Evolutionary conservation across 192 early-diverging fungal species (phyloP), one percentile per base, ranked within the genome.

Genomic region (Coemansia sp.): DNA sequence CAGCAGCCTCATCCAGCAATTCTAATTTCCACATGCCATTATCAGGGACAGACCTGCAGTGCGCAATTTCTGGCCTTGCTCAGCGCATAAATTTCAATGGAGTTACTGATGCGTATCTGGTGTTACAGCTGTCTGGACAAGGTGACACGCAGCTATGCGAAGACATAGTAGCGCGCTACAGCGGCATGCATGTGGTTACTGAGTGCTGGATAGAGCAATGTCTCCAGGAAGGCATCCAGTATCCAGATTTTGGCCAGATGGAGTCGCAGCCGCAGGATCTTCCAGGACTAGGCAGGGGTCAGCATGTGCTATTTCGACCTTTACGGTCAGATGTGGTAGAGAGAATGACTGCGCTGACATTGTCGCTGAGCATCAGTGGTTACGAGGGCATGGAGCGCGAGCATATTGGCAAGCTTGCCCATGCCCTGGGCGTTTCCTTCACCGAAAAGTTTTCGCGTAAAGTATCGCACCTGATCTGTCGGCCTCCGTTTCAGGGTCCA

Each of bases 391-490:
- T 76, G n/a, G 85, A 85, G 60, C 76, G 87, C 6, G 76, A 78
- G 14, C 85, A 87, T 15, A 71, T 89, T 56, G 71, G 71, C 2
- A 71, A 70, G 61, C 82, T 87, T 19, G 73, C 72, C 0, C 19
- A 22, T 35, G 65, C 66, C 2, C 72, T 87, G 23, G 83, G 79
- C 12, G 74, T 81, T 11, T 25, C 65, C 1, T 87, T 70, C 55
- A 84, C 82, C 51, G 85, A 87, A 64, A 69, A 51, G 29, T 82
- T 89, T 56, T 83, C 83, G 11, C 77, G 82, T 37, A 72, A 55
- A 23, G 88, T 88, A 51, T 88, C 90, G 5, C 90, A 93, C 60
- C 60, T 93, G 57, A 78, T 93, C 32, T 92, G 89, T 65, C 76
- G 65, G 0, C 70, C 79, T 15, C 85, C 86, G 19, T 77, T 73